Evolutionary conservation across 306 rosid species (phyloP).

Genomic region (Prunus dulcis): DNA sequence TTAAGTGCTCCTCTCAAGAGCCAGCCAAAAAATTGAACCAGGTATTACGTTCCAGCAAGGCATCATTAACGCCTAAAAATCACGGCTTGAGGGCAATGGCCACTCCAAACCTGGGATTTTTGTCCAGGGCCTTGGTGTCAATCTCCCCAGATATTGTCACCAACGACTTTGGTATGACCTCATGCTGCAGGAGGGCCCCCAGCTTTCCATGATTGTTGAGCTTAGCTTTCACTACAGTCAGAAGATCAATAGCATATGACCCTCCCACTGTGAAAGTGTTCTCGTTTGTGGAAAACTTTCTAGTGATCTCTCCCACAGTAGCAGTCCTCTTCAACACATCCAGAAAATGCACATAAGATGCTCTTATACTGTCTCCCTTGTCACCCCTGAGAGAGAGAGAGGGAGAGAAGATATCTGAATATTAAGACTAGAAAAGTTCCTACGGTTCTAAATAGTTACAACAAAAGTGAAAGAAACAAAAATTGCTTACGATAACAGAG

Average conservation of each 20-base stretch:
- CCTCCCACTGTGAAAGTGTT: constrained; percentile 92
- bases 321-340: constrained; percentile 72
- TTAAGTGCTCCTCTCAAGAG: constrained; percentile 53
- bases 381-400: constrained; percentile 59
- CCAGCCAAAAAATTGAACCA: constrained; percentile 61
- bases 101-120: constrained; percentile 79
- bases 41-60: constrained; percentile 22
- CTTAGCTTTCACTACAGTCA: constrained; percentile 79
- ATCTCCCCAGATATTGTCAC: constrained; percentile 89
- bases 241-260: constrained; percentile 63
- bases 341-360: constrained; percentile 71
- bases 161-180: constrained; percentile 79
- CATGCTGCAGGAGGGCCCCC: constrained; percentile 87
- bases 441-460: background rate
- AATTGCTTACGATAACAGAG: background rate
- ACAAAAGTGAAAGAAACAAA: too few species aligned
- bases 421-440: background rate
- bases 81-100: constrained; percentile 89
- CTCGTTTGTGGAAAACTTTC: constrained; percentile 82
- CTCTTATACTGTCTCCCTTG: constrained; percentile 84
- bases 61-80: constrained; percentile 22
- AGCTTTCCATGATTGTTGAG: constrained; percentile 81
- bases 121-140: constrained; percentile 83
- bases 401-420: background rate
- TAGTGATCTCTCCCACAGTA: constrained; percentile 70